Base-by-base conservation (phyloP, 331 rosid species). In the Quercus lobata region DNA sequence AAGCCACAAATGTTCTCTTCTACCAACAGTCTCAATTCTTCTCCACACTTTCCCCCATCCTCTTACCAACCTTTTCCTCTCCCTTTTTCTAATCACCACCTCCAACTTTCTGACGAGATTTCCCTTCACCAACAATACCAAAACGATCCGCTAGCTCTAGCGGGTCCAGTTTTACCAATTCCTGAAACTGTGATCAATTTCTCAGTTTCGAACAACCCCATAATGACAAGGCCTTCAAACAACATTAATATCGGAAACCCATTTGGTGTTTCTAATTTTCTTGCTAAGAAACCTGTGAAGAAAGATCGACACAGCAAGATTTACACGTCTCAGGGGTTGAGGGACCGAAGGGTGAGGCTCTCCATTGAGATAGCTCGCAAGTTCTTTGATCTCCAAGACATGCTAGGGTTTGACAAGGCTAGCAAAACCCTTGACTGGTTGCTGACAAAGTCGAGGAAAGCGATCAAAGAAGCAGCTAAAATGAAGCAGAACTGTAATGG, bases 351-450 rank as follows among this genome's bases (percentile, higher is more conserved):
- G 82, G 99, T 95, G 8, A 90, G 99, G 68, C 71, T 95, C 8
- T 95, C 98, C 68, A 89, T 95, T 27, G 95, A 86, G 58, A 91
- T 93, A 2, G 92, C 99, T 22, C 77, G 99, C 2, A 88, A 93
- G 88, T 95, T 95, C 93, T 95, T 95, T 46, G 99, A 95, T 88
- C 98, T 95, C 57, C 99, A 95, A 75, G 99, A 95, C 84, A 84
- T 87, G 94, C 76, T 95, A 89, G 99, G 99, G 90, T 90, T 90
- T 63, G 98, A 95, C 87, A 95, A 89, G 78, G 98, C 99, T 16
- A 95, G 99, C 77, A 89, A 86, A 73, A 95, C 99, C 79, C 91
- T 95, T 5, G 98, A 95, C n/a, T 95, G 99, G 99, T 91, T 95
- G 65, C 87, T 95, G 78, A 77, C 70, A n/a, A 91, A 93, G 86